Evolutionary conservation across 148 eudicot species (phyloP), one percentile per base, ranked within the genome.

Genomic region (Gaultheria prostrata): DNA sequence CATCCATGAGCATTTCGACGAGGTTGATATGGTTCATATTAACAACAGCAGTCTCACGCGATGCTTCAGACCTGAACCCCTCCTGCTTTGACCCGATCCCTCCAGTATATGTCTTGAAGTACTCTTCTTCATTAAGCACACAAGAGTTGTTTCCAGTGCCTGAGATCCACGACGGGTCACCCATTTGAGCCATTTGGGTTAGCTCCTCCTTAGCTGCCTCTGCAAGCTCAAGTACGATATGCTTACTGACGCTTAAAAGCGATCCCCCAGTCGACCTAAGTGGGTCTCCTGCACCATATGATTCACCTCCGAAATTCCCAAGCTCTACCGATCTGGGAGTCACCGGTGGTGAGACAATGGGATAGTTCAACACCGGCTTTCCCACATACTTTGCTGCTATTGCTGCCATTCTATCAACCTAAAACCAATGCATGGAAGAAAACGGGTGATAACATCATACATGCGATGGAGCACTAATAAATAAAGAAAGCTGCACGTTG

Each of bases 1-100:
- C 89, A 73, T 92, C 89, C 94, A 92, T 92, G 77, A 92, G 82
- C 43, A 92, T 85, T 73, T 87, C 89, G 48, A 92, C 88, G 32
- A 92, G 80, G 73, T 83, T 85, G 3, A 77, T 33, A 43, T 73
- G 85, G 76, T 81, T 88, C 91, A 90, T 89, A 32, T 53, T 81
- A 20, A 92, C 89, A 59, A 88, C 84, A 24, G 79, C 85, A 18
- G 85, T 50, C 32, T 88, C 91, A 3, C 86, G 76, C 1, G 94
- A 87, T 0, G 90, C 90, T 79, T 92, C 93, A 0, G 83, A 53
- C 45, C 83, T 85, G 49, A 90, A 82, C 10, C 86, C 88, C 6
- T 28, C 1, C 0, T 76, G 85, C 6, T 56, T 89, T 1, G 89
- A 89, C 20, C 89, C 91, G 30, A 86, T 76, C 30, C 82, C 90